phyloP scores from a whole-genome alignment of 2,329 filamentous ascomycete species.

The Paecilomyces sp. region DNA sequence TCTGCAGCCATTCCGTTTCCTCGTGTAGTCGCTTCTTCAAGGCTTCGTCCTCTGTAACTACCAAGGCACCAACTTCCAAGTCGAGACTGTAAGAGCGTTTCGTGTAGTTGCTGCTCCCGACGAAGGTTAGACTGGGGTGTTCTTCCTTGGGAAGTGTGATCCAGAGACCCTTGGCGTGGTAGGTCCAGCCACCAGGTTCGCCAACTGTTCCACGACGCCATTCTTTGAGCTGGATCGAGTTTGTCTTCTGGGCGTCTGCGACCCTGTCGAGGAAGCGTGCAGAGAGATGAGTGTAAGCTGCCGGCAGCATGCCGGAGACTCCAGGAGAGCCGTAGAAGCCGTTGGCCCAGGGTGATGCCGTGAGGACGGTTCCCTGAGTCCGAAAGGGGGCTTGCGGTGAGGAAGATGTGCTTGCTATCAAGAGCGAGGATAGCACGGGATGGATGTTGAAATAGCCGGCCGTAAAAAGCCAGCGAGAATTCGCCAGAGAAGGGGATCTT shows the following conservation, averaged over 20 bases:
- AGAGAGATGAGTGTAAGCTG: conserved; percentile 84
- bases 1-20: conserved; percentile 74
- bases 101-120: conserved; percentile 94
- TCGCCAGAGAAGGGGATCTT: conserved; percentile 50
- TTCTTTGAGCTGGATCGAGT: conserved; percentile 68
- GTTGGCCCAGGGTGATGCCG: conserved; percentile 87
- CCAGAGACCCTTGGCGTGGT: conserved; percentile 96
- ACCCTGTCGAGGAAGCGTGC: conserved; percentile 68
- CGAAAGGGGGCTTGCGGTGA: conserved; percentile 20
- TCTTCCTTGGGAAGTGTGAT: conserved; percentile 56
- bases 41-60: conserved; percentile 69
- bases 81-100: conserved; percentile 89
- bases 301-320: conserved; percentile 81
- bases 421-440: conserved; percentile 68
- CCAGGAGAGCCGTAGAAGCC: conserved; percentile 88
- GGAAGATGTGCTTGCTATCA: conserved; percentile 61
- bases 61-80: conserved; percentile 78
- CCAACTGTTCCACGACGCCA: conserved; percentile 80
- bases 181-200: conserved; percentile 83
- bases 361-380: conserved; percentile 71
- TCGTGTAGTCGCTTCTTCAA: conserved; percentile 67
- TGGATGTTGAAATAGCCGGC: conserved; percentile 98
- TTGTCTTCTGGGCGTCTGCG: conserved; percentile 43
- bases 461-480: conserved; percentile 88
- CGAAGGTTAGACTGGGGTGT: conserved; percentile 68